These are phyloP conservation scores for Botrytis paeoniae DNA, from an alignment of 2,329 filamentous ascomycete genomes.

Conservation along the genomic window DNA sequence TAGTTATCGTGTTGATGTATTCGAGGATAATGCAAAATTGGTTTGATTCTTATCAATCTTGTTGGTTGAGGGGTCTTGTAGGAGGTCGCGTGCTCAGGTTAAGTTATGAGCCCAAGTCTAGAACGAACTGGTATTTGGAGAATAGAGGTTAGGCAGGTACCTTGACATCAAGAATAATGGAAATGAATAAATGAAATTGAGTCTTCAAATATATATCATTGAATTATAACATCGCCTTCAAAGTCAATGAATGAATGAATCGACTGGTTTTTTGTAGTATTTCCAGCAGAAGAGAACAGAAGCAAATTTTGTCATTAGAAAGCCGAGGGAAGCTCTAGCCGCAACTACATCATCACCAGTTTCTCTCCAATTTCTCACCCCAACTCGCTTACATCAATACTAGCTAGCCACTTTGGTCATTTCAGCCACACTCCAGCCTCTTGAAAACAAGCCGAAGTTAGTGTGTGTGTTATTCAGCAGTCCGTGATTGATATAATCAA, in stretches of 20 bases:
- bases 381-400: background rate
- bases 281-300: background rate
- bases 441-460: background rate
- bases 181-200: background rate
- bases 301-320: constrained; percentile 12
- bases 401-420: background rate
- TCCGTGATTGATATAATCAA: no score
- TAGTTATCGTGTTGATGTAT: background rate
- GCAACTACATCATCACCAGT: constrained; percentile 4
- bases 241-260: background rate
- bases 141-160: background rate
- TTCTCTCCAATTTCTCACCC: background rate
- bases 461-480: background rate
- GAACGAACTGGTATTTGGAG: background rate
- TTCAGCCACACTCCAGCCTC: background rate
- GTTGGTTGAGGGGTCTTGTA: constrained; percentile 4
- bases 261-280: background rate
- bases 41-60: background rate
- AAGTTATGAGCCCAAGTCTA: background rate
- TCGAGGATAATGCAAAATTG: background rate
- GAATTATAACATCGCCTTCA: background rate
- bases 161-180: background rate
- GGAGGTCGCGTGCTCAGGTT: background rate
- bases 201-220: background rate
- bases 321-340: constrained; percentile 10